A percentile compares a stretch with the other conserved stretches of the same genome.
phyloP scores from a whole-genome alignment of 1,284 basidiomycete species.

The Lentinula novae-zelandiae region DNA sequence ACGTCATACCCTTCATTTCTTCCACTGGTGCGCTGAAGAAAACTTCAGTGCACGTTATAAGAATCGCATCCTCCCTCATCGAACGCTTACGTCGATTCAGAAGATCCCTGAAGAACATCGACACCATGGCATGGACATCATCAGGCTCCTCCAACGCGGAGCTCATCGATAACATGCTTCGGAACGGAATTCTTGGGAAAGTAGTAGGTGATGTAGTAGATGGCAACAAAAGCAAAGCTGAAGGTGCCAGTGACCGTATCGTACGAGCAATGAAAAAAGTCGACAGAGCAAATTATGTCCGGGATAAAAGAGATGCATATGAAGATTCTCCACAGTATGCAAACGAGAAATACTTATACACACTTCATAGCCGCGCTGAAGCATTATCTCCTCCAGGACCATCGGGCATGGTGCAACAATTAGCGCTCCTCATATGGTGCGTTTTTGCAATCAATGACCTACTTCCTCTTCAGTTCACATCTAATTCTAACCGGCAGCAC shows the following conservation, averaged over 20 bases:
- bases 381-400: constrained; percentile 36
- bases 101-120: not conserved
- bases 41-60: not conserved
- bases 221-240: not conserved
- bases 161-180: constrained; percentile 66
- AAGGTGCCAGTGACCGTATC: constrained; percentile 1
- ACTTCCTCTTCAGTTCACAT: constrained; percentile 22
- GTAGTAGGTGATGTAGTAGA: constrained; percentile 22
- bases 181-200: constrained; percentile 51
- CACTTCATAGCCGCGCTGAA: not conserved
- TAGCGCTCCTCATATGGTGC: constrained; percentile 87
- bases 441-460: not conserved
- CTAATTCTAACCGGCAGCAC: constrained; percentile 40
- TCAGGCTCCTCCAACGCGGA: constrained; percentile 66
- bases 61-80: not conserved
- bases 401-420: constrained; percentile 86
- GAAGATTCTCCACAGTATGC: constrained; percentile 75
- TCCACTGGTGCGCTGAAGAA: not conserved
- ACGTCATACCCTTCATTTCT: too few species aligned
- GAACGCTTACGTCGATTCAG: not conserved
- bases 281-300: constrained; percentile 75
- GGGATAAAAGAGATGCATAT: constrained; percentile 55
- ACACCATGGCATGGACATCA: constrained; percentile 80
- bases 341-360: constrained; percentile 10
- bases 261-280: constrained; percentile 67